Percentiles rank a stretch among this genome's conserved stretches.
Conservation (phyloP, 306 rosid species). For the Rosa multiflora region DNA sequence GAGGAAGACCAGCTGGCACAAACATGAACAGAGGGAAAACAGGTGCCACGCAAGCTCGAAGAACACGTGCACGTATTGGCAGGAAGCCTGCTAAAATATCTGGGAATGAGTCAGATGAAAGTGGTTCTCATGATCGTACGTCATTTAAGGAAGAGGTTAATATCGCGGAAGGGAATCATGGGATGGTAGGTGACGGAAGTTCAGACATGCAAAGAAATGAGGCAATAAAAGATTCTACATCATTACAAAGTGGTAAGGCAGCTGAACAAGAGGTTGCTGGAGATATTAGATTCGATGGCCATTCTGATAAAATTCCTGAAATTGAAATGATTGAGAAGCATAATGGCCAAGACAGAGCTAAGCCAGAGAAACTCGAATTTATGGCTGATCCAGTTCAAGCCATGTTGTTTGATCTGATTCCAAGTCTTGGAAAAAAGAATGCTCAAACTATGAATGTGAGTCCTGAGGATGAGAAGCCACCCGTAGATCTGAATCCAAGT, state of each 20-base stretch:
- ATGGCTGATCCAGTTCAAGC: constrained; percentile 71
- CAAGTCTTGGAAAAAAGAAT: constrained; percentile 54
- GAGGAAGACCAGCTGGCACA: constrained; percentile 67
- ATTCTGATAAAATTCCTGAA: constrained; percentile 31
- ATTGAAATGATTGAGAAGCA: constrained; percentile 33
- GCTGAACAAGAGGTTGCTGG: constrained; percentile 30
- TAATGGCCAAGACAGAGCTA: constrained; percentile 26
- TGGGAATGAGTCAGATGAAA: constrained; percentile 60
- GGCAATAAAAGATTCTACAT: constrained; percentile 28
- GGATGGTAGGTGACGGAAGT: constrained; percentile 18
- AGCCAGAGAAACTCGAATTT: constrained; percentile 41
- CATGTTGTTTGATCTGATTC: constrained; percentile 83
- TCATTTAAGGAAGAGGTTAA: constrained; percentile 30
- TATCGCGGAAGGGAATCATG: constrained; percentile 17
- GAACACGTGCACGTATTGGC: constrained; percentile 37
- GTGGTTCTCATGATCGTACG: constrained; percentile 35
- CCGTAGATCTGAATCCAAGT: constrained; percentile 45
- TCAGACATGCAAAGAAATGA: constrained; percentile 26
- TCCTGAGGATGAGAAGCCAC: constrained; percentile 35
- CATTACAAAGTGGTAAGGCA: constrained; percentile 24
- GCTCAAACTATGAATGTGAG: constrained; percentile 21
- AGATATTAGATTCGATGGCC: constrained; percentile 19
- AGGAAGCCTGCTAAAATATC: constrained; percentile 64
- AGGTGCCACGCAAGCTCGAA: constrained; percentile 42
- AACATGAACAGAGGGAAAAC: constrained; percentile 39